Evolutionary conservation across 192 early-diverging fungal genomes (phyloP).

Genomic region (Coemansia sp.): DNA sequence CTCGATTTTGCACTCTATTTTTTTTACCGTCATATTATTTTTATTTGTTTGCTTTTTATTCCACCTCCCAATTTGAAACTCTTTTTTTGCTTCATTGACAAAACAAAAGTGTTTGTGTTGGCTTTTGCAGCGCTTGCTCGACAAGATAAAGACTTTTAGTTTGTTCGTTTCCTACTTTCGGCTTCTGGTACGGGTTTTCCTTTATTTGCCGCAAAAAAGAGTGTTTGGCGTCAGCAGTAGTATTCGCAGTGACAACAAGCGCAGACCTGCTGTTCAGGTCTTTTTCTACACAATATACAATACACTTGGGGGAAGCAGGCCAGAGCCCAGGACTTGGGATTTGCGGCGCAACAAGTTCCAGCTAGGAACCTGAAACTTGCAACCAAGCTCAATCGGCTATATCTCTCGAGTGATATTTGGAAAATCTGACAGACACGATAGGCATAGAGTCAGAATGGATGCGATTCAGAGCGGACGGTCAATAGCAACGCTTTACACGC

Average conservation of each 20-base stretch:
- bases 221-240: neutral
- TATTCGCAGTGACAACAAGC: neutral
- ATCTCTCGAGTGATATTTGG: too few relatives aligned
- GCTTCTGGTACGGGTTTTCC: neutral
- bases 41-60: neutral
- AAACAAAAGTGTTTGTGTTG: too few relatives aligned
- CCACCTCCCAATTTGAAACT: neutral
- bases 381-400: too few relatives aligned
- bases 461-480: neutral
- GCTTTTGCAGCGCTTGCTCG: too few relatives aligned
- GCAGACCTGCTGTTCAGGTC: neutral
- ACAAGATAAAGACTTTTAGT: too few relatives aligned
- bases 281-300: neutral
- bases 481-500: conserved; percentile 20
- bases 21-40: neutral
- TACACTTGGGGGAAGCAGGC: neutral
- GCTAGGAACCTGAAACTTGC: too few relatives aligned
- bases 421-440: too few relatives aligned
- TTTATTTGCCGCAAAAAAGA: neutral
- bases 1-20: neutral
- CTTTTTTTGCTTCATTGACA: neutral
- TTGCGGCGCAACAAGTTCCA: neutral
- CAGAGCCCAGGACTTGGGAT: neutral
- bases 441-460: neutral
- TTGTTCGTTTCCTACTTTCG: too few relatives aligned